Percentiles rank a stretch among this genome's conserved stretches.
Evolutionary conservation across 2,329 filamentous ascomycete genomes (phyloP).

Genomic region (Fonsecaea monophora): DNA sequence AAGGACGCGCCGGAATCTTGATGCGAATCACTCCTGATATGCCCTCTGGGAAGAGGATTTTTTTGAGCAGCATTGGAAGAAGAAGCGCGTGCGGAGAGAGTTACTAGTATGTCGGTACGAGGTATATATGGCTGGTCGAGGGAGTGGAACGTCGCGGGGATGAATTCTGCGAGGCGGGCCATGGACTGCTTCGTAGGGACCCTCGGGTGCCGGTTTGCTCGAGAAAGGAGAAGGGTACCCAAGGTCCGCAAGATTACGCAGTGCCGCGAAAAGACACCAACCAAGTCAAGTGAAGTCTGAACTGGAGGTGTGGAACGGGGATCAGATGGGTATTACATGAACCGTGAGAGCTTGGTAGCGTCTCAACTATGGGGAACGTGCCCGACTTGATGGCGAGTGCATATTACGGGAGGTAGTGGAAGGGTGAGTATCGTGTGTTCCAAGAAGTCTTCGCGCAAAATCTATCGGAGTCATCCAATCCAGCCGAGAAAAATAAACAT

Average conservation of each 20-base stretch:
- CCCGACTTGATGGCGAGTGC: not conserved
- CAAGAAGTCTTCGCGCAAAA: not conserved
- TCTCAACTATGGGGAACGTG: not conserved
- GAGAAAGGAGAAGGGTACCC: not conserved
- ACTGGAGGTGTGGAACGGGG: no score
- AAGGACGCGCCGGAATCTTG: constrained; percentile 1
- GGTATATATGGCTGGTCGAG: not conserved
- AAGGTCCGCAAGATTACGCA: not conserved
- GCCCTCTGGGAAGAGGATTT: not conserved
- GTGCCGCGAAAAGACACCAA: not conserved
- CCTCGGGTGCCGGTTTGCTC: not conserved
- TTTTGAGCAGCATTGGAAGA: not conserved
- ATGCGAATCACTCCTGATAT: not conserved
- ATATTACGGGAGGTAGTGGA: not conserved
- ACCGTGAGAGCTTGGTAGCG: not conserved
- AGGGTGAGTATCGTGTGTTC: not conserved
- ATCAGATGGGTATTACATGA: not conserved
- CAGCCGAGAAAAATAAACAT: not conserved
- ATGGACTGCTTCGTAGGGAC: not conserved
- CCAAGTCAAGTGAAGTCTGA: not conserved
- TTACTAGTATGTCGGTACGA: no score
- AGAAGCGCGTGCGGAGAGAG: not conserved
- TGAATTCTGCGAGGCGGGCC: not conserved
- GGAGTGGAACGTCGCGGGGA: not conserved
- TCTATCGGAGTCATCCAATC: not conserved